These are phyloP conservation scores for Cercospora beticola DNA, from an alignment of 2,329 filamentous ascomycete genomes.

Conservation along the genomic window DNA sequence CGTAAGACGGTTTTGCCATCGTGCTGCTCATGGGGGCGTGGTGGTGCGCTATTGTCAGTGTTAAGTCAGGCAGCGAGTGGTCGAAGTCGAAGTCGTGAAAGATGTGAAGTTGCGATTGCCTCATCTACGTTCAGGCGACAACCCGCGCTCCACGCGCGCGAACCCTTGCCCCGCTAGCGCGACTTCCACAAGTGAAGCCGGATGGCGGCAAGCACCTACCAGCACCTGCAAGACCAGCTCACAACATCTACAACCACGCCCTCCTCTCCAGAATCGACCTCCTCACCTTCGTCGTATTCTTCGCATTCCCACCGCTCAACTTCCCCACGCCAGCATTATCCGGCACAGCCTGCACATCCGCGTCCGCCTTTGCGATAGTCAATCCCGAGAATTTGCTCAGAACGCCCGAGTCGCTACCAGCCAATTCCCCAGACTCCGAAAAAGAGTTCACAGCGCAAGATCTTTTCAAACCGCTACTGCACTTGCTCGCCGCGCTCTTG, in stretches of 20 bases:
- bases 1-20: background rate
- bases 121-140: background rate
- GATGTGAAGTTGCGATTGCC: background rate
- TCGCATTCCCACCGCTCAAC: background rate
- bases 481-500: slow-evolving; percentile 1
- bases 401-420: slow-evolving; percentile 12
- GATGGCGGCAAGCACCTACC: background rate
- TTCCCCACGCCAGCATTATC: slow-evolving; percentile 22
- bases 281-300: slow-evolving; percentile 3
- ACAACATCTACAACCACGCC: background rate
- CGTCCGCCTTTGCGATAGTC: slow-evolving; percentile 20
- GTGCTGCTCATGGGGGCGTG: background rate
- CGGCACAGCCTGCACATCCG: slow-evolving; percentile 22
- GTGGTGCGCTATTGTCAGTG: background rate
- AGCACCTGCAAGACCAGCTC: background rate
- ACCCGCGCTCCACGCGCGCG: background rate
- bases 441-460: slow-evolving; percentile 19
- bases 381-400: slow-evolving; percentile 20
- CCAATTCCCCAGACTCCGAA: slow-evolving; percentile 14
- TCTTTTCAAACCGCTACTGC: slow-evolving; percentile 15
- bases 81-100: background rate
- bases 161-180: background rate
- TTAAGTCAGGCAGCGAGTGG: background rate
- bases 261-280: slow-evolving; percentile 4
- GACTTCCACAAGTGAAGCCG: background rate